Evolutionary conservation across 495 filamentous ascomycete genomes (phyloP).

Genomic region (Parathielavia hyrcaniae): DNA sequence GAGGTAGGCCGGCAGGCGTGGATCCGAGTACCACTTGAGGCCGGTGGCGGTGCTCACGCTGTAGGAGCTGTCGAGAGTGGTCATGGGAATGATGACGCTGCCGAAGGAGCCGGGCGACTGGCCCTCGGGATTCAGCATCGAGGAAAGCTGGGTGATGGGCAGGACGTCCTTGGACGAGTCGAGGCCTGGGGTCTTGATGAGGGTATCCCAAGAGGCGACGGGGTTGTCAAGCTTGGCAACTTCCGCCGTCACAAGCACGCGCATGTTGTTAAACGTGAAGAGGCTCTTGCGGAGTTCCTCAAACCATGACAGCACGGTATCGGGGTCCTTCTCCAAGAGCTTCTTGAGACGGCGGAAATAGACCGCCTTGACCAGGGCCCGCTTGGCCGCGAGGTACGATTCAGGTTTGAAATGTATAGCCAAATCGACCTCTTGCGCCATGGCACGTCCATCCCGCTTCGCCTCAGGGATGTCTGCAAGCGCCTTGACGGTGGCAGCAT

Average conservation of each 20-base stretch:
- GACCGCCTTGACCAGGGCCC: slow-evolving; percentile 78
- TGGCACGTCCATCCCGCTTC: slow-evolving; percentile 79
- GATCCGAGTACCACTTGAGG: slow-evolving; percentile 66
- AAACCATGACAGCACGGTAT: slow-evolving; percentile 65
- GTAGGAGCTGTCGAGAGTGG: slow-evolving; percentile 90
- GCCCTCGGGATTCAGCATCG: slow-evolving; percentile 65
- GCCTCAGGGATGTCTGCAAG: slow-evolving; percentile 88
- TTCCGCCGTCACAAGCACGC: slow-evolving; percentile 76
- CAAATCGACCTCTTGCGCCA: slow-evolving; percentile 67
- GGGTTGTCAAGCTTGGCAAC: slow-evolving; percentile 68
- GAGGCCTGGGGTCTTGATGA: slow-evolving; percentile 38
- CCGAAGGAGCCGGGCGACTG: slow-evolving; percentile 61
- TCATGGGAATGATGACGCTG: slow-evolving; percentile 80
- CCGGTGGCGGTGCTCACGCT: slow-evolving; percentile 68
- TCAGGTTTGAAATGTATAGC: slow-evolving; percentile 70
- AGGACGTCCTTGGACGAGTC: slow-evolving; percentile 39
- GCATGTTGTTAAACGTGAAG: slow-evolving; percentile 74
- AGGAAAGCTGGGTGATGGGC: slow-evolving; percentile 43
- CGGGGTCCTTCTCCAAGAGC: slow-evolving; percentile 64
- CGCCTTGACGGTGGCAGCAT: slow-evolving; percentile 77
- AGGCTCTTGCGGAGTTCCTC: slow-evolving; percentile 67
- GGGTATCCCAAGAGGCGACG: slow-evolving; percentile 74
- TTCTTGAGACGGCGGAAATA: slow-evolving; percentile 80
- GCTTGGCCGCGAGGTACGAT: slow-evolving; percentile 68
- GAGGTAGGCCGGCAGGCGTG: slow-evolving; percentile 71